A percentile compares a stretch with the other conserved stretches of the same genome.
Conservation (phyloP, 768 basidiomycete genomes). For the Panaeolus papilionaceus region DNA sequence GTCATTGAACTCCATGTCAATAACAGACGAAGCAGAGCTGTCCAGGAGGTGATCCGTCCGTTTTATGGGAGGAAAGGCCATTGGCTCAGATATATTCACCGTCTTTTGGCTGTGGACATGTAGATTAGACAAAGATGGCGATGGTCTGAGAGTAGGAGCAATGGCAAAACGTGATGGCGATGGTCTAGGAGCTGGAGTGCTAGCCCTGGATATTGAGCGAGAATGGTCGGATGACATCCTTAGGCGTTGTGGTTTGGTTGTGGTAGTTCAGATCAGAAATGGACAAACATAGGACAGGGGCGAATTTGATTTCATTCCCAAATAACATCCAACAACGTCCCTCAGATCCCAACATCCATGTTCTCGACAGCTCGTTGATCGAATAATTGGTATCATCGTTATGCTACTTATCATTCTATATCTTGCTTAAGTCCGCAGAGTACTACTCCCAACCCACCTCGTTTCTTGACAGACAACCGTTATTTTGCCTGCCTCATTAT, state of each 20-base stretch:
- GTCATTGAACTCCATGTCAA: conserved; percentile 69
- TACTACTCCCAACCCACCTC: neutral
- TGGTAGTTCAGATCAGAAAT: conserved; percentile 27
- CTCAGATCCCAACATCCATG: neutral
- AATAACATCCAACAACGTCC: conserved; percentile 7
- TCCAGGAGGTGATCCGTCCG: conserved; percentile 47
- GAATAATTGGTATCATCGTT: neutral
- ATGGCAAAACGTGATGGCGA: conserved; percentile 62
- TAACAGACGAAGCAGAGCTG: conserved; percentile 75
- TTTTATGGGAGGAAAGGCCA: conserved; percentile 28
- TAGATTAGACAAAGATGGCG: conserved; percentile 62
- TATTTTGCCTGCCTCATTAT: neutral
- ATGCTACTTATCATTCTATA: neutral
- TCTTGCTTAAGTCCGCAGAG: neutral
- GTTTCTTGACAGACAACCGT: neutral
- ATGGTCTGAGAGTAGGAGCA: conserved; percentile 55
- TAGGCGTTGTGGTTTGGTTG: conserved; percentile 5
- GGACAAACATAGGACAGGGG: conserved; percentile 4
- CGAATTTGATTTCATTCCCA: conserved; percentile 4
- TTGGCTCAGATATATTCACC: conserved; percentile 39
- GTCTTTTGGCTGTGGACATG: conserved; percentile 59
- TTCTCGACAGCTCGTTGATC: neutral
- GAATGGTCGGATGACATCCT: conserved; percentile 36
- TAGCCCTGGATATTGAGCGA: conserved; percentile 36
- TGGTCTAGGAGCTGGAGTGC: conserved; percentile 35